phyloP scores from a whole-genome alignment of 306 rosid genomes.

The Alnus glutinosa region DNA sequence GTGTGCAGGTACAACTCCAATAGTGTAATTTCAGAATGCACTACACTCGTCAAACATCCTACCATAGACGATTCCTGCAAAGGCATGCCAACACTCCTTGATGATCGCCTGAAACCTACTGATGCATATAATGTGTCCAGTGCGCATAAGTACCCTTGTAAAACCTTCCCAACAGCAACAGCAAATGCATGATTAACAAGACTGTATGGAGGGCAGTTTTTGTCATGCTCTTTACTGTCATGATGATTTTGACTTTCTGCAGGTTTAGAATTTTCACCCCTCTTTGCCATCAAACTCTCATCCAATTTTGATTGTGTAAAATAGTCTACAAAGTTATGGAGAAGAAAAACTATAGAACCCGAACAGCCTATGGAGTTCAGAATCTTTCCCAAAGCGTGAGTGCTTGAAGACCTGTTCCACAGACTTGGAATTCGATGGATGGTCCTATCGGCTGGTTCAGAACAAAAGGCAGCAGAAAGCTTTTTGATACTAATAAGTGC shows the following conservation, averaged over 20 bases:
- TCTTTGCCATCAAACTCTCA: constrained; percentile 12
- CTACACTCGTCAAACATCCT: constrained; percentile 71
- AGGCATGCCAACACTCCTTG: constrained; percentile 30
- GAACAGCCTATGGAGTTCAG: constrained; percentile 66
- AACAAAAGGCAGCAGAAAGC: constrained; percentile 55
- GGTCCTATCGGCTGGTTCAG: constrained; percentile 69
- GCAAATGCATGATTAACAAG: constrained; percentile 93
- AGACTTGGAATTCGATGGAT: constrained; percentile 62
- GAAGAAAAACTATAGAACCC: constrained; percentile 67
- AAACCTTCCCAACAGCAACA: constrained; percentile 78
- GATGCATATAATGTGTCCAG: constrained; percentile 73
- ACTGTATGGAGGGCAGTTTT: constrained; percentile 40
- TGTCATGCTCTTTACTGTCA: constrained; percentile 25
- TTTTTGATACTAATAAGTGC: constrained; percentile 63
- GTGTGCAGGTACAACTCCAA: constrained; percentile 84
- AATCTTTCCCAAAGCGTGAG: constrained; percentile 68
- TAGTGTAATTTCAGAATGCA: constrained; percentile 72
- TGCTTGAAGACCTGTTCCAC: constrained; percentile 79
- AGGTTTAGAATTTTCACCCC: constrained; percentile 17
- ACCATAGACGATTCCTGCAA: constrained; percentile 33
- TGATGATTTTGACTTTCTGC: constrained; percentile 28
- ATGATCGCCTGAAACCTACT: constrained; percentile 51
- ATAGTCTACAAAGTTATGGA: constrained; percentile 55
- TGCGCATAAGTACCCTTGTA: constrained; percentile 71
- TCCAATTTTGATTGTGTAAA: constrained; percentile 42